phyloP scores from a whole-genome alignment of 2,329 filamentous ascomycete species.

The Aspergillus felis region DNA sequence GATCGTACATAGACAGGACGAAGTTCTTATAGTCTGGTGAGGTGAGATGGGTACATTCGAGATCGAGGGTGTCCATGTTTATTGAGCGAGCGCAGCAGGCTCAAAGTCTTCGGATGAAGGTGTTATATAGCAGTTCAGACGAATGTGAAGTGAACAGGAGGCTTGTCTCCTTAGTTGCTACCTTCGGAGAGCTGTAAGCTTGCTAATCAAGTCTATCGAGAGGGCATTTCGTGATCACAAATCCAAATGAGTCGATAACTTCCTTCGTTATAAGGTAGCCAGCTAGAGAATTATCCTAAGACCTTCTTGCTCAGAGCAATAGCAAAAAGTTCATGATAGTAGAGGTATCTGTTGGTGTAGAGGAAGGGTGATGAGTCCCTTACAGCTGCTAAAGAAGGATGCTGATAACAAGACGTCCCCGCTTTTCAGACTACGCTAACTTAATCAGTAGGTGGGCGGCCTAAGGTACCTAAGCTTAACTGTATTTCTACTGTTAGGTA shows the following conservation, averaged over 20 bases:
- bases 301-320: not conserved
- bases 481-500: not conserved
- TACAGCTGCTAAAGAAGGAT: not conserved
- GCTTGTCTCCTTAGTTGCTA: not conserved
- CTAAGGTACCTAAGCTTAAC: not conserved
- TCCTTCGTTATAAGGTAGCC: not conserved
- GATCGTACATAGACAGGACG: constrained; percentile 49
- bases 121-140: not conserved
- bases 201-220: not conserved
- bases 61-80: constrained; percentile 23
- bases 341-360: not conserved
- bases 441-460: not conserved
- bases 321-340: not conserved
- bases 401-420: not conserved
- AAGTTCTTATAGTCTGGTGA: constrained; percentile 52
- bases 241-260: not conserved
- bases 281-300: not conserved
- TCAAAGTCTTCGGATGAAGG: constrained; percentile 1
- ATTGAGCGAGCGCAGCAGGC: constrained; percentile 1
- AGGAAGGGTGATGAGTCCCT: not conserved
- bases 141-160: not conserved
- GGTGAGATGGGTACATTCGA: constrained; percentile 49
- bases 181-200: not conserved
- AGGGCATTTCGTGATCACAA: not conserved
- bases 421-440: not conserved